These are phyloP conservation scores for Macrocystidia cucumis DNA, from an alignment of 1,284 basidiomycete species.

Conservation along the genomic window DNA sequence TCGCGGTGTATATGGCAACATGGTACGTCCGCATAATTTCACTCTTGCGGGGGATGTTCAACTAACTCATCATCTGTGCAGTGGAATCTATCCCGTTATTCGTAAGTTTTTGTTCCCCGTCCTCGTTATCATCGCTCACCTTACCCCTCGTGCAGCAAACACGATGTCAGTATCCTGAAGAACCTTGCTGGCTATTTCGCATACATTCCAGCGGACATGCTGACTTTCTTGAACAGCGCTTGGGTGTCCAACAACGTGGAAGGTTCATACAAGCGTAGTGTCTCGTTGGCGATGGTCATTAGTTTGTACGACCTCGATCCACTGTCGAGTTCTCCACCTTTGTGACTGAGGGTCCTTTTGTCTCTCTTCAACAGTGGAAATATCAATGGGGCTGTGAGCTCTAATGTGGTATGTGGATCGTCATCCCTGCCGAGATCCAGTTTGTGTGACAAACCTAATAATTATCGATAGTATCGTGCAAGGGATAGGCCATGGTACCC, in stretches of 20 bases:
- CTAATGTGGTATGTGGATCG: constrained; percentile 49
- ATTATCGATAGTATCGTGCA: constrained; percentile 45
- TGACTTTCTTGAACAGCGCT: no score
- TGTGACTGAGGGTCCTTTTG: neutral
- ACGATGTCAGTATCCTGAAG: constrained; percentile 43
- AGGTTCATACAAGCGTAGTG: constrained; percentile 70
- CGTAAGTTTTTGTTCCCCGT: constrained; percentile 29
- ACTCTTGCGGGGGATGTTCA: neutral
- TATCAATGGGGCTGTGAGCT: constrained; percentile 63
- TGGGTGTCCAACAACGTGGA: constrained; percentile 72
- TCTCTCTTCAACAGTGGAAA: constrained; percentile 38
- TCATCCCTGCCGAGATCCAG: neutral
- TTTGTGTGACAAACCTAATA: constrained; percentile 1
- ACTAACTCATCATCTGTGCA: constrained; percentile 16
- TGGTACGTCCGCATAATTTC: constrained; percentile 27
- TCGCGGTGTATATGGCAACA: constrained; percentile 64
- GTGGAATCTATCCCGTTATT: constrained; percentile 68
- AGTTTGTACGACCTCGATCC: constrained; percentile 36
- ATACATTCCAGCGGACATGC: no score
- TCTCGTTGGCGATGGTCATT: constrained; percentile 64
- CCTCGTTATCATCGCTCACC: neutral
- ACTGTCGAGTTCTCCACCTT: neutral
- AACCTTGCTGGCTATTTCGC: no score
- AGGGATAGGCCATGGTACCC: constrained; percentile 63
- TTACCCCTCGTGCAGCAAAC: constrained; percentile 36